These are phyloP conservation scores for Populus tremula DNA, from an alignment of 345 rosid genomes.

Conservation along the genomic window DNA sequence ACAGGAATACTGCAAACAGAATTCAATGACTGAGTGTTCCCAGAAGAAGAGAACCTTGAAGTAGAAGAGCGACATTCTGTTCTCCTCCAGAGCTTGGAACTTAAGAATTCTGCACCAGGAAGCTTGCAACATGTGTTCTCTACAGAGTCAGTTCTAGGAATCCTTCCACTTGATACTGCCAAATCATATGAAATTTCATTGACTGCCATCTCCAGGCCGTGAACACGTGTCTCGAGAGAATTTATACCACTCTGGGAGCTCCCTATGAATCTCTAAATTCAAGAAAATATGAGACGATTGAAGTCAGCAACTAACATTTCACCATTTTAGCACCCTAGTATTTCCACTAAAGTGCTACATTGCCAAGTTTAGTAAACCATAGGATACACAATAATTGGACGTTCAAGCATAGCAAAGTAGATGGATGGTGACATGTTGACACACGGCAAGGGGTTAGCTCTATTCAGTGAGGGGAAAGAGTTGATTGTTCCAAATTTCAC, in stretches of 20 bases:
- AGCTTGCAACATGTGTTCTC: conserved; percentile 79
- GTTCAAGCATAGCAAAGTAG: background rate
- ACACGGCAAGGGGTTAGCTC: background rate
- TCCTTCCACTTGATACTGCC: conserved; percentile 61
- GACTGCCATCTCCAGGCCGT: conserved; percentile 81
- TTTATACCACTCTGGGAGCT: conserved; percentile 81
- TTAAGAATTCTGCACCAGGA: conserved; percentile 79
- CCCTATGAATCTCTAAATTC: conserved; percentile 73
- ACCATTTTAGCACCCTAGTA: background rate
- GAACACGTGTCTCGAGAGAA: conserved; percentile 79
- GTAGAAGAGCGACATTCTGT: conserved; percentile 47
- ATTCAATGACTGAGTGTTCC: conserved; percentile 25
- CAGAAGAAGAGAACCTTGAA: conserved; percentile 41
- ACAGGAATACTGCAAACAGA: conserved; percentile 11
- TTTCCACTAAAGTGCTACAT: background rate
- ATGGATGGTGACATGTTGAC: background rate
- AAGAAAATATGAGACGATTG: conserved; percentile 6
- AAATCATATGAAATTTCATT: conserved; percentile 78
- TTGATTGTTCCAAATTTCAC: background rate
- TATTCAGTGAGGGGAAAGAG: background rate
- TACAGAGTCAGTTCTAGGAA: conserved; percentile 35
- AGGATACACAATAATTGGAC: background rate
- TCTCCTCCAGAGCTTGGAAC: conserved; percentile 87
- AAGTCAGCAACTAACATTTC: conserved; percentile 13
- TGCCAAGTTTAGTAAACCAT: background rate